These are phyloP conservation scores for Oxalis stricta DNA, from an alignment of 441 rosid genomes.

Conservation along the genomic window DNA sequence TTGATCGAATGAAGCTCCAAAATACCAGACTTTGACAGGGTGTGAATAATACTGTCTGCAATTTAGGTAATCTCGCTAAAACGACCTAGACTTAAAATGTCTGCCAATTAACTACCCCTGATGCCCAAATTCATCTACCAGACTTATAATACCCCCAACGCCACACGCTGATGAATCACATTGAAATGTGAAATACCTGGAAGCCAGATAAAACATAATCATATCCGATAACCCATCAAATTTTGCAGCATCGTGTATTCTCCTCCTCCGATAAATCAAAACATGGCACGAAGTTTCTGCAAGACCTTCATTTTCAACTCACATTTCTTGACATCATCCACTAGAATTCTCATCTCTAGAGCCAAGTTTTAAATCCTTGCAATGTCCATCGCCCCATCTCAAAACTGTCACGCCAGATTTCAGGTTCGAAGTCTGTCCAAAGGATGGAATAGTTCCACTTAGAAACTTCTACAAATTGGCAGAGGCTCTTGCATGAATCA, in stretches of 20 bases:
- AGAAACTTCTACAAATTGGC: slow-evolving; percentile 37
- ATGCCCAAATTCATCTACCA: slow-evolving; percentile 39
- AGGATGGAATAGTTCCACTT: slow-evolving; percentile 52
- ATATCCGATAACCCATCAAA: slow-evolving; percentile 27
- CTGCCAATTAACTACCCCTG: slow-evolving; percentile 27
- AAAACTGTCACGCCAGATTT: slow-evolving; percentile 42
- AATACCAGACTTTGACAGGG: slow-evolving; percentile 43
- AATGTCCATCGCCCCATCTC: slow-evolving; percentile 63
- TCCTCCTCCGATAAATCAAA: slow-evolving; percentile 30
- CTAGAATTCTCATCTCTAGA: slow-evolving; percentile 17
- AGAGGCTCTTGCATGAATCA: slow-evolving; percentile 39
- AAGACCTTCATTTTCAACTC: slow-evolving; percentile 40
- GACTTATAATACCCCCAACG: slow-evolving; percentile 35
- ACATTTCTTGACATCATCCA: slow-evolving; percentile 18
- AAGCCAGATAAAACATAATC: slow-evolving; percentile 43
- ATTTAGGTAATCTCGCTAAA: slow-evolving; percentile 45
- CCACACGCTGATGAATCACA: slow-evolving; percentile 27
- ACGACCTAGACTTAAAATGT: slow-evolving; percentile 48
- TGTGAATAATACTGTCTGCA: slow-evolving; percentile 41
- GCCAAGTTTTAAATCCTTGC: slow-evolving; percentile 20
- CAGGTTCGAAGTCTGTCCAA: slow-evolving; percentile 31
- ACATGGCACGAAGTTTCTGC: slow-evolving; percentile 32
- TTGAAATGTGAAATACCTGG: slow-evolving; percentile 32
- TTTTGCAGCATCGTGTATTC: slow-evolving; percentile 19
- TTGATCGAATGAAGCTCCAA: slow-evolving; percentile 50